Conservation (phyloP, 192 early-diverging fungal genomes). For the Coemansia interrupta region DNA sequence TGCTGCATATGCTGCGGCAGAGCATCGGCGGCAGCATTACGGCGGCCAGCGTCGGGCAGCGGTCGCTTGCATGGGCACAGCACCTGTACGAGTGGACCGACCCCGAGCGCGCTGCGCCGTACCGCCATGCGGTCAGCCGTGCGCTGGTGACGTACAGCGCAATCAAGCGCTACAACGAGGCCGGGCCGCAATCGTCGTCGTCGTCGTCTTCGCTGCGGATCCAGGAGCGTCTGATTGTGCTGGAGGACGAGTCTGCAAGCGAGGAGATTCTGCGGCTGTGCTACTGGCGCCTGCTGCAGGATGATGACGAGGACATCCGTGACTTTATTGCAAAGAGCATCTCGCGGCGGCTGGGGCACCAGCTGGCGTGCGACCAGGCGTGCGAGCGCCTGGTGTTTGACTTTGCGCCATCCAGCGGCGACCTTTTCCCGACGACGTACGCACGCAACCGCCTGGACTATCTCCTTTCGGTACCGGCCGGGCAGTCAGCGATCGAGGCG, state of each 20-base stretch:
- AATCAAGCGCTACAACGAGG: conserved; percentile 31
- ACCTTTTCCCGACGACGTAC: conserved; percentile 32
- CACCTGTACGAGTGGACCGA: conserved; percentile 45
- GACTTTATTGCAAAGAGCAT: conserved; percentile 62
- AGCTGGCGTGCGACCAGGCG: conserved; percentile 48
- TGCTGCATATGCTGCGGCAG: conserved; percentile 32
- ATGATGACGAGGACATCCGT: conserved; percentile 77
- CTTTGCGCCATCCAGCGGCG: conserved; percentile 49
- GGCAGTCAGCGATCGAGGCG: background rate
- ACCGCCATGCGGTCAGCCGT: conserved; percentile 37
- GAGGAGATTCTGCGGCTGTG: conserved; percentile 56
- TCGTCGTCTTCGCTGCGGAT: background rate
- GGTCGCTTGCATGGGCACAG: conserved; percentile 42
- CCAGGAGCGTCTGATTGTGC: background rate
- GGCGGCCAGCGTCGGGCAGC: conserved; percentile 4
- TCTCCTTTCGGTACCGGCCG: conserved; percentile 12
- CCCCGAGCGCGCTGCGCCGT: conserved; percentile 39
- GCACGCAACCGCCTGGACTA: conserved; percentile 37
- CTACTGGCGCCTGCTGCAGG: conserved; percentile 58
- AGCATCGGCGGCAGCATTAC: conserved; percentile 4
- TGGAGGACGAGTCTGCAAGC: conserved; percentile 26
- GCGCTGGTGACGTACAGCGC: conserved; percentile 40
- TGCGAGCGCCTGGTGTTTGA: conserved; percentile 57
- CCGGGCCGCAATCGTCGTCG: conserved; percentile 1
- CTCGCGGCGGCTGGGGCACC: conserved; percentile 40